Evolutionary conservation across 176 grass and related monocot genomes (phyloP).

Genomic region (Carex parvula): DNA sequence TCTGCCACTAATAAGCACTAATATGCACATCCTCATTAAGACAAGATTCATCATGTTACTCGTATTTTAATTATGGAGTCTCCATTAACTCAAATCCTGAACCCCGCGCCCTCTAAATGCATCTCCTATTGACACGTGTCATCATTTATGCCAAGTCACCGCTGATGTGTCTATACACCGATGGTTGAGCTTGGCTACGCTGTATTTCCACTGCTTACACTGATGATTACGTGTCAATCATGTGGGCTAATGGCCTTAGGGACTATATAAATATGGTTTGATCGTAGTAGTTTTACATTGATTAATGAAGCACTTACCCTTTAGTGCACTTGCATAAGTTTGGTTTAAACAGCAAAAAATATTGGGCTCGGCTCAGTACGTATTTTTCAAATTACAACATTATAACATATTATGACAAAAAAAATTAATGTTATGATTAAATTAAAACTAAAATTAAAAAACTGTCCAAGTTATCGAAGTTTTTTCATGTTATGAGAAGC

Average conservation of each 20-base stretch:
- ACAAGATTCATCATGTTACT: not conserved
- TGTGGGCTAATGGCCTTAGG: slow-evolving; percentile 4
- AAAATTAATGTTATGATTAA: not conserved
- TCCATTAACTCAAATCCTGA: slow-evolving; percentile 46
- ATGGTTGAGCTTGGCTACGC: not conserved
- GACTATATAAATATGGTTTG: too few relatives aligned
- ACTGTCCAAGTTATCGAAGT: not conserved
- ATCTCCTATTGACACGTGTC: slow-evolving; percentile 9
- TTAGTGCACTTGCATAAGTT: not conserved
- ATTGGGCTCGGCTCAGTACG: not conserved
- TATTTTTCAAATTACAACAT: not conserved
- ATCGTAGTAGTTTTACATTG: not conserved
- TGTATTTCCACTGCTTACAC: not conserved
- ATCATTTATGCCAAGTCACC: not conserved
- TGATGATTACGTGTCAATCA: slow-evolving; percentile 5
- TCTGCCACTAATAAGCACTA: slow-evolving; percentile 40
- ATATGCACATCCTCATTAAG: slow-evolving; percentile 30
- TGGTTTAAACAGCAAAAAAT: too few relatives aligned
- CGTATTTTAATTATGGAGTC: slow-evolving; percentile 28
- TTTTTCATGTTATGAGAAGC: not conserved
- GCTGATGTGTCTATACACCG: slow-evolving; percentile 21
- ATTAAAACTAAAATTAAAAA: not conserved
- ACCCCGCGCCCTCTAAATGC: not conserved
- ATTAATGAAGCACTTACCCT: not conserved
- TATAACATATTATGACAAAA: not conserved